phyloP scores from a whole-genome alignment of 2,329 filamentous ascomycete genomes.

The Verruconis gallopava region DNA sequence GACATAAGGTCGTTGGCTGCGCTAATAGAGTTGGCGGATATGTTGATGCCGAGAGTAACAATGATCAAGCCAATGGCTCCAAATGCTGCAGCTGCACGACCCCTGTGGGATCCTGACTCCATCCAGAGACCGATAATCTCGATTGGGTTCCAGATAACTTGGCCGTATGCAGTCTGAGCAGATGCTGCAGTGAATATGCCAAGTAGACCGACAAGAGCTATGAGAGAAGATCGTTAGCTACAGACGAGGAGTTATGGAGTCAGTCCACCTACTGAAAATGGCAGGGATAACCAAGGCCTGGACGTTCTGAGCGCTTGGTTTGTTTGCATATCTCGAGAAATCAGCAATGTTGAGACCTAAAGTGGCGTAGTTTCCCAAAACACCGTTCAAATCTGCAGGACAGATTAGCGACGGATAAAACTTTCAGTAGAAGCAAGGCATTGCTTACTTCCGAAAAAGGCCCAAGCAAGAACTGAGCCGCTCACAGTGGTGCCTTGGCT shows the following conservation, averaged over 20 bases:
- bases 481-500: slow-evolving; percentile 15
- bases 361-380: slow-evolving; percentile 19
- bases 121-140: slow-evolving; percentile 15
- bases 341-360: slow-evolving; percentile 15
- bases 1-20: slow-evolving; percentile 31
- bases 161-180: slow-evolving; percentile 12
- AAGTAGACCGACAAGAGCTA: slow-evolving; percentile 14
- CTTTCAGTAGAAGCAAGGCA: slow-evolving; percentile 14
- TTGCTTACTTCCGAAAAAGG: slow-evolving; percentile 17
- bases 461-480: slow-evolving; percentile 18
- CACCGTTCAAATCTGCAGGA: slow-evolving; percentile 16
- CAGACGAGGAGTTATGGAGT: slow-evolving; percentile 13
- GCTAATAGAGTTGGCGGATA: slow-evolving; percentile 18
- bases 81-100: slow-evolving; percentile 18
- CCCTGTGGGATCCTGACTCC: slow-evolving; percentile 12
- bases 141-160: slow-evolving; percentile 15
- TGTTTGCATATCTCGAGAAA: slow-evolving; percentile 14
- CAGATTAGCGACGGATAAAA: slow-evolving; percentile 13
- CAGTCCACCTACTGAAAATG: slow-evolving; percentile 15
- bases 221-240: slow-evolving; percentile 11
- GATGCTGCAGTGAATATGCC: slow-evolving; percentile 12
- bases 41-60: slow-evolving; percentile 17
- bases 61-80: slow-evolving; percentile 18
- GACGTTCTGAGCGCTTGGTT: slow-evolving; percentile 18
- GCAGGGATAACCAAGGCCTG: slow-evolving; percentile 23